These are phyloP conservation scores for Taiozyma sp. DNA, from an alignment of 1,139 yeast genomes.

Conservation along the genomic window DNA sequence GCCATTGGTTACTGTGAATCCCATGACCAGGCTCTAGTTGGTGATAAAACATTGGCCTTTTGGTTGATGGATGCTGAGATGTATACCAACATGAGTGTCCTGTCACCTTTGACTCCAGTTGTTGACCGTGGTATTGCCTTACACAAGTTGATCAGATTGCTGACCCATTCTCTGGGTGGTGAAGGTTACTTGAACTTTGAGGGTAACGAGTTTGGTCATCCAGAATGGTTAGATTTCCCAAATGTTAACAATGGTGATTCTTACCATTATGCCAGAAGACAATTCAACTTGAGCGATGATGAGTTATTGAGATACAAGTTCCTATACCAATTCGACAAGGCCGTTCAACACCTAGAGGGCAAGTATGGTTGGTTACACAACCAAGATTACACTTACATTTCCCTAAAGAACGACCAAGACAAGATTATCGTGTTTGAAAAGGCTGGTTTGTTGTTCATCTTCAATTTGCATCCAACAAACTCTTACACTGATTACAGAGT, in stretches of 20 bases:
- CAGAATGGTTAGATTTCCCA: slow-evolving; percentile 98
- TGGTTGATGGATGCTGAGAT: slow-evolving; percentile 99
- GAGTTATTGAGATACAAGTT: slow-evolving; percentile 73
- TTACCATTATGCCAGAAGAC: slow-evolving; percentile 92
- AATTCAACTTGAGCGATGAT: slow-evolving; percentile 83
- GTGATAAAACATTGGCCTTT: slow-evolving; percentile 93
- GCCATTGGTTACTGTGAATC: slow-evolving; percentile 94
- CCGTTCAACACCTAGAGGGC: slow-evolving; percentile 75
- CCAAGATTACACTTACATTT: slow-evolving; percentile 76
- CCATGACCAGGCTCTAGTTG: slow-evolving; percentile 96
- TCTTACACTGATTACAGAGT: slow-evolving; percentile 84
- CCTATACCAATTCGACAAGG: slow-evolving; percentile 74
- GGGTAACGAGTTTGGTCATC: slow-evolving; percentile 98
- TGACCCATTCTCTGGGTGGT: slow-evolving; percentile 89
- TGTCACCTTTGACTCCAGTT: slow-evolving; percentile 68
- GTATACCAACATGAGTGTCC: slow-evolving; percentile 91
- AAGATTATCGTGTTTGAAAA: slow-evolving; percentile 88
- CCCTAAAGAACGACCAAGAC: slow-evolving; percentile 84
- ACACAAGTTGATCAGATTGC: slow-evolving; percentile 83
- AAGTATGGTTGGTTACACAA: slow-evolving; percentile 69
- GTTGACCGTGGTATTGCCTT: slow-evolving; percentile 86
- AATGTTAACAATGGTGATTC: slow-evolving; percentile 83
- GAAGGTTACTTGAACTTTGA: slow-evolving; percentile 95
- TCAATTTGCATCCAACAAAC: slow-evolving; percentile 84
- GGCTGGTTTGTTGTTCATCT: slow-evolving; percentile 76